A percentile compares a stretch with the other conserved stretches of the same genome.
These are phyloP conservation scores for Blakeslea trispora DNA, from an alignment of 371 early-diverging fungal species.

Conservation along the genomic window DNA sequence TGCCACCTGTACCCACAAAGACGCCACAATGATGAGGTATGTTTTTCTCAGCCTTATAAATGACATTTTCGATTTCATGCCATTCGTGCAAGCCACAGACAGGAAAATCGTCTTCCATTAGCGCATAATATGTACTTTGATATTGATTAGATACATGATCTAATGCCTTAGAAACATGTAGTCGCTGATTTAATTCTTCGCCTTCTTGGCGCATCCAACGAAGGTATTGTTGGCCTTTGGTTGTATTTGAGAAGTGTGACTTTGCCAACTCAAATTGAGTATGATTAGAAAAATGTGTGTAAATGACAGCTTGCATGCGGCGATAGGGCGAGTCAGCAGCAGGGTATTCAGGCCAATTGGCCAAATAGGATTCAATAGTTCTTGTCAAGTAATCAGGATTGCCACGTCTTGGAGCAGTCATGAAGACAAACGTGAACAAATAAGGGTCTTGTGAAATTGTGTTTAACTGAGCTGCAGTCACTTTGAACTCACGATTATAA, in stretches of 20 bases:
- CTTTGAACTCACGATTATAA: slow-evolving; percentile 39
- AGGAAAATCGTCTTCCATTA: slow-evolving; percentile 68
- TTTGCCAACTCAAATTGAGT: slow-evolving; percentile 50
- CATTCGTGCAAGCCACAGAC: slow-evolving; percentile 55
- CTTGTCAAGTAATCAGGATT: slow-evolving; percentile 53
- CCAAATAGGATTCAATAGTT: slow-evolving; percentile 56
- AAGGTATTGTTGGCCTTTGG: slow-evolving; percentile 56
- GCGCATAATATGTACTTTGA: slow-evolving; percentile 48
- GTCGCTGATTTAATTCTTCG: slow-evolving; percentile 50
- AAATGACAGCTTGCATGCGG: slow-evolving; percentile 58
- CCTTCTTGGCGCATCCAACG: slow-evolving; percentile 58
- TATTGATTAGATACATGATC: slow-evolving; percentile 36
- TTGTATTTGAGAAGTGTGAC: slow-evolving; percentile 36
- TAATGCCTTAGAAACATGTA: slow-evolving; percentile 60
- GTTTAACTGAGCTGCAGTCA: slow-evolving; percentile 39
- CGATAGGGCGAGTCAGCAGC: slow-evolving; percentile 46
- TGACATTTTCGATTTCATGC: slow-evolving; percentile 55
- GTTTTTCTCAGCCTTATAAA: slow-evolving; percentile 48
- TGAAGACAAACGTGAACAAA: slow-evolving; percentile 57
- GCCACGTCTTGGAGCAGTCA: slow-evolving; percentile 62
- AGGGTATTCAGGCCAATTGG: slow-evolving; percentile 55
- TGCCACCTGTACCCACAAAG: slow-evolving; percentile 68
- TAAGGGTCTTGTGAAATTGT: slow-evolving; percentile 40
- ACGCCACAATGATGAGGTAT: slow-evolving; percentile 59
- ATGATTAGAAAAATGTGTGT: slow-evolving; percentile 63